phyloP scores from a whole-genome alignment of 225 moss, liverwort and hornwort species.

The Sphagnum contortum region DNA sequence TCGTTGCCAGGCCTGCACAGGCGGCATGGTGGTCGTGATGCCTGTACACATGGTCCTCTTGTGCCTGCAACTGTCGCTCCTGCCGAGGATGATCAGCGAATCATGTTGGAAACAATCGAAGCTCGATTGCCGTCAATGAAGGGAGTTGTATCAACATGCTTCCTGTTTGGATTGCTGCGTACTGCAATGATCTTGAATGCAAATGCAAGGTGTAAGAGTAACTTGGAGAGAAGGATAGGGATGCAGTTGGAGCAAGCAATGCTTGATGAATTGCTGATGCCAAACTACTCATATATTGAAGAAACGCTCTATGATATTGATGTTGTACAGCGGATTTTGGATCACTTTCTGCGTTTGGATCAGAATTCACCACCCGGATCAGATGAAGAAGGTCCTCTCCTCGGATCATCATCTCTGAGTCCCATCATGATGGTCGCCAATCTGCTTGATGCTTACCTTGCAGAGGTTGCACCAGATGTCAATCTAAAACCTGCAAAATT shows the following conservation, averaged over 20 bases:
- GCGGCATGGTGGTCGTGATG: conserved; percentile 45
- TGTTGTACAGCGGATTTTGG: conserved; percentile 44
- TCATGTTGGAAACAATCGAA: conserved; percentile 43
- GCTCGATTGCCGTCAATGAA: conserved; percentile 36
- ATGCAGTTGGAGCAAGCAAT: conserved; percentile 61
- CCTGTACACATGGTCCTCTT: conserved; percentile 14
- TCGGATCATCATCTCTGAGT: conserved; percentile 40
- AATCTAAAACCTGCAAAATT: conserved; percentile 50
- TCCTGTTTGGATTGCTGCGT: conserved; percentile 49
- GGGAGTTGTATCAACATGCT: conserved; percentile 31
- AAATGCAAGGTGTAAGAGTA: conserved; percentile 33
- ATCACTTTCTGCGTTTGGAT: conserved; percentile 41
- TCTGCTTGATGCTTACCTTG: conserved; percentile 50
- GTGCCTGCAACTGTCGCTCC: conserved; percentile 17
- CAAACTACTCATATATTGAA: conserved; percentile 49
- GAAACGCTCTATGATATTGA: conserved; percentile 63
- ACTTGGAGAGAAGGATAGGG: conserved; percentile 53
- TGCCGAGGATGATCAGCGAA: conserved; percentile 34
- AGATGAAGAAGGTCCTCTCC: conserved; percentile 43
- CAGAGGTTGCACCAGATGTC: conserved; percentile 54
- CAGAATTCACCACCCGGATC: conserved; percentile 35
- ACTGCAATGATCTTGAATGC: conserved; percentile 52
- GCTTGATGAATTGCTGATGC: conserved; percentile 53
- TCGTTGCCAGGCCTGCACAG: conserved; percentile 47
- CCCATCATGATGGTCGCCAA: conserved; percentile 61